A percentile compares a stretch with the other conserved stretches of the same genome.
phyloP scores from a whole-genome alignment of 2,329 filamentous ascomycete genomes.

The Claviceps sp. region DNA sequence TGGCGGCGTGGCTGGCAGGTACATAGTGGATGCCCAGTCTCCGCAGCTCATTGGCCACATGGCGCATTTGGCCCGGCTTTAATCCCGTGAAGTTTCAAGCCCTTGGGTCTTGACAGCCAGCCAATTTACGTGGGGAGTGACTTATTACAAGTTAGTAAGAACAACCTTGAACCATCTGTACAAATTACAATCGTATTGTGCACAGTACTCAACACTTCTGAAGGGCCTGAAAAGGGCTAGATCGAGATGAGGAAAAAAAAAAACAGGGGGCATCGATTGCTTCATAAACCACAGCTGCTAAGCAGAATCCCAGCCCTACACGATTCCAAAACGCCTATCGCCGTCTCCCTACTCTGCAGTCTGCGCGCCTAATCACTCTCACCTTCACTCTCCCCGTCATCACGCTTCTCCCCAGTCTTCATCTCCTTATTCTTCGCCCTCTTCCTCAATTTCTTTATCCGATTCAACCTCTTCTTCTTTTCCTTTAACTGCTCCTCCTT shows the following conservation, averaged over 20 bases:
- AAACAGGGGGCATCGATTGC: too few species aligned
- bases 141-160: too few species aligned
- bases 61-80: neutral
- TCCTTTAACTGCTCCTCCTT: slow-evolving; percentile 45
- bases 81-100: too few species aligned
- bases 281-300: too few species aligned
- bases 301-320: neutral
- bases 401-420: slow-evolving; percentile 22
- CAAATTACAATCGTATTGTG: too few species aligned
- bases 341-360: neutral
- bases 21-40: neutral
- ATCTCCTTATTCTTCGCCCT: slow-evolving; percentile 45
- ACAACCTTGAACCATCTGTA: too few species aligned
- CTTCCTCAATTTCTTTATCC: slow-evolving; percentile 45
- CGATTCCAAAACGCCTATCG: slow-evolving; percentile 11
- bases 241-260: too few species aligned
- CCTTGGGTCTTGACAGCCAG: too few species aligned
- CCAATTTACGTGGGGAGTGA: too few species aligned
- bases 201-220: too few species aligned
- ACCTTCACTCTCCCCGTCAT: neutral
- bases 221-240: too few species aligned
- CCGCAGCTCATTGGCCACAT: neutral
- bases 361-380: too few species aligned
- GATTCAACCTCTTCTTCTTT: slow-evolving; percentile 49
- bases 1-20: neutral